Base-by-base conservation (phyloP, 2,329 filamentous ascomycete genomes). In the Trichoderma sp. region DNA sequence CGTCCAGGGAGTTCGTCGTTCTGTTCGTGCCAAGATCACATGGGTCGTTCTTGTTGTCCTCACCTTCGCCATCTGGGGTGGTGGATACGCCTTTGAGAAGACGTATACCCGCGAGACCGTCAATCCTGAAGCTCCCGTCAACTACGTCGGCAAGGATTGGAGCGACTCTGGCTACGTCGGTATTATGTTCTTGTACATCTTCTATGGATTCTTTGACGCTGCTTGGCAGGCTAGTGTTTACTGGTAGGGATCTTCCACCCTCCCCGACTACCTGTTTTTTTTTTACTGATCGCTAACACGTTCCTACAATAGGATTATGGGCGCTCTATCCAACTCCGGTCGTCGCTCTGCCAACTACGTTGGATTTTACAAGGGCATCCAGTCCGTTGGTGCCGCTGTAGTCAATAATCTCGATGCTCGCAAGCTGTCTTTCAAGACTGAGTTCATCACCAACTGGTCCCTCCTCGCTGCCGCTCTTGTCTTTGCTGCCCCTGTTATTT, bases 171-270 rank as follows among this genome's bases (percentile, higher is more conserved):
- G 88, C 26, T 96, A 92, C 79, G 85, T 91, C 72, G 93, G 92
- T 0, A 92, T 93, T 12, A 93, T 97, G 88, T 93, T 97, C 80
- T 83, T 97, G 67, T 97, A 94, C 84, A 93, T 97, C 77, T 95
- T 95, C 82, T 97, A 96, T 80, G 94, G 94, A 50, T 91, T 96
- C 81, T 96, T 91, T 76, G 95, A 98, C 80, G 93, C 95, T 57
- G 88, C 91, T 68, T 98, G 94, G 91, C 95, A 98, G 84, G 88
- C 87, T 3, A 86, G 83, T 73, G 87, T 88, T 66, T 91, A 91
- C 82, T 91, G 89, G 89, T 66, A 50, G 84, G 39, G 39, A 43
- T 43, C 39, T 43, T 17, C 7, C 39, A 3, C 15, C 39, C 39
- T 43, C 39, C 1, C 39, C 39, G 39, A 17, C 39, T 17, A n/a